Percentiles rank a stretch among this genome's conserved stretches.
These are phyloP conservation scores for Starmera pachycereana DNA, from an alignment of 805 yeast species.

Conservation along the genomic window DNA sequence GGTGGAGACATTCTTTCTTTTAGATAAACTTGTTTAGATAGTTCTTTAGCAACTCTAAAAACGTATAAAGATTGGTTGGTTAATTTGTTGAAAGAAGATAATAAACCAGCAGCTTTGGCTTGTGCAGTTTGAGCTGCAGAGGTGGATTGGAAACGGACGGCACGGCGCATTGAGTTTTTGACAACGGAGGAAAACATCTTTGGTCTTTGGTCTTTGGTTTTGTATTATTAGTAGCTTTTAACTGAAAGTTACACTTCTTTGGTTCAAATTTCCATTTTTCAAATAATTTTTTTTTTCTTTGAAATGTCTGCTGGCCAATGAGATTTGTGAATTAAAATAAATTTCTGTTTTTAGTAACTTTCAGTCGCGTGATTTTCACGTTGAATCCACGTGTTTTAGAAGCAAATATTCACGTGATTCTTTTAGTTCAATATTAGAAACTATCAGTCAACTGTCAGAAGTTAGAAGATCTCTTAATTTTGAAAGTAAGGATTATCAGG, in stretches of 20 bases:
- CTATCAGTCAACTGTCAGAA: slow-evolving; percentile 1
- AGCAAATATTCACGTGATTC: no score
- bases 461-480: neutral
- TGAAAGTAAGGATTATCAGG: no score
- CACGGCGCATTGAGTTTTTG: slow-evolving; percentile 15
- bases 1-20: slow-evolving; percentile 96
- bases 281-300: neutral
- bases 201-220: neutral
- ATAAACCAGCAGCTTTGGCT: slow-evolving; percentile 28
- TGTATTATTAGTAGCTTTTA: neutral
- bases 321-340: neutral
- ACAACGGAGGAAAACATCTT: slow-evolving; percentile 16
- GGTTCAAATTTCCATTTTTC: no score
- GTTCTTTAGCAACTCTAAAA: slow-evolving; percentile 46
- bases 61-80: slow-evolving; percentile 40
- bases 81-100: neutral
- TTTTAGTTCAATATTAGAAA: no score
- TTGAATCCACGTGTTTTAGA: neutral
- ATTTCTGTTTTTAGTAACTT: neutral
- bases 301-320: neutral
- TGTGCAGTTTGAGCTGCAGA: slow-evolving; percentile 23
- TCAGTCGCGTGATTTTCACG: slow-evolving; percentile 1
- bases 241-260: no score
- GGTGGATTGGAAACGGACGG: slow-evolving; percentile 24
- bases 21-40: slow-evolving; percentile 58